These are phyloP conservation scores for Podosphaera xanthii DNA, from an alignment of 2,329 filamentous ascomycete genomes.

Conservation along the genomic window DNA sequence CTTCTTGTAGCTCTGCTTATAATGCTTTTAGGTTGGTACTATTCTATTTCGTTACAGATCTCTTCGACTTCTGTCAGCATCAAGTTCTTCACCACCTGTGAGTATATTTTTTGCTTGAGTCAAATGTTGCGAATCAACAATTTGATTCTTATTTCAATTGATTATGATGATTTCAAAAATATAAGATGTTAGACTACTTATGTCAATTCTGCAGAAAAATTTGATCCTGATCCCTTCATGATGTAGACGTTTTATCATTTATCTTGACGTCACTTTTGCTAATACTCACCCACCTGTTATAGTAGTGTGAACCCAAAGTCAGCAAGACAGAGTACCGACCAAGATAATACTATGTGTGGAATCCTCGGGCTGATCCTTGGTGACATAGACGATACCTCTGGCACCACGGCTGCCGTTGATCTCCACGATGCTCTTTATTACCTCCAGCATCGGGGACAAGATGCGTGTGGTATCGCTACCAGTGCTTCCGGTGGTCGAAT, in stretches of 20 bases:
- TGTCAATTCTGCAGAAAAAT: constrained; percentile 8
- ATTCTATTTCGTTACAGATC: too few species aligned
- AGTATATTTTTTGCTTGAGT: too few species aligned
- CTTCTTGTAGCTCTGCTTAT: too few species aligned
- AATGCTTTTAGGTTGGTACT: too few species aligned
- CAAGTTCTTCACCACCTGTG: too few species aligned
- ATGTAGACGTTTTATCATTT: constrained; percentile 1
- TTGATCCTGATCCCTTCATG: constrained; percentile 8
- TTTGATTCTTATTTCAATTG: neutral
- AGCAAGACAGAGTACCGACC: constrained; percentile 2
- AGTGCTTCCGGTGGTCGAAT: constrained; percentile 56
- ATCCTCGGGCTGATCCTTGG: constrained; percentile 38
- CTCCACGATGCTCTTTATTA: constrained; percentile 51
- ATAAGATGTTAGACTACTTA: constrained; percentile 15
- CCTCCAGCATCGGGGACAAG: constrained; percentile 54
- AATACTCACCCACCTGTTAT: constrained; percentile 2
- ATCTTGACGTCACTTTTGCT: neutral
- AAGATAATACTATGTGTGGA: constrained; percentile 29
- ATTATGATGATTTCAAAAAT: constrained; percentile 12
- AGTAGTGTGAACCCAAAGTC: neutral
- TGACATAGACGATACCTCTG: constrained; percentile 24
- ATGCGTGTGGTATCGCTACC: constrained; percentile 68
- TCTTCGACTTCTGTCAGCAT: too few species aligned
- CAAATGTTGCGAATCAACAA: too few species aligned
- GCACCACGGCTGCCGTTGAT: constrained; percentile 33